Evolutionary conservation across 2,329 filamentous ascomycete genomes (phyloP), one percentile per base, ranked within the genome.

Genomic region (Colletotrichum sublineola): DNA sequence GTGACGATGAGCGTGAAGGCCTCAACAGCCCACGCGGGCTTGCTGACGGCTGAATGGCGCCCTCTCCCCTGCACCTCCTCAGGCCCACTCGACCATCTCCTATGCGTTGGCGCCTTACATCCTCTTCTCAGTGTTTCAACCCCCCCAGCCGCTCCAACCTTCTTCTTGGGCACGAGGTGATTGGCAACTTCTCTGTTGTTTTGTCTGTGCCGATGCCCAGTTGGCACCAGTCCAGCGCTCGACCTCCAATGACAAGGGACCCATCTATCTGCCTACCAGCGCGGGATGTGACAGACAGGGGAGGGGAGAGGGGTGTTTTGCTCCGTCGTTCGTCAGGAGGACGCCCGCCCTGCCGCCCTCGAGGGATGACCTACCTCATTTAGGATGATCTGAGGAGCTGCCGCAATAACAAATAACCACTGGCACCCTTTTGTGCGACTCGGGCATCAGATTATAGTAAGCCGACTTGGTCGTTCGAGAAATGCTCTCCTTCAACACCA

Each of bases 91-190:
- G 20, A 48, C 52, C 50, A 31, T 46, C n/a, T 46, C 56, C 52
- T 56, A 71, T 68, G 69, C 64, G 60, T 71, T 71, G 69, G 65
- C 69, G 69, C 69, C 69, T 68, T 71, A 71, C 65, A 40, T 57
- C 20, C 29, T 62, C 53, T 20, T 46, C 52, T 29, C 44, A 58
- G 44, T 63, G 58, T 36, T 50, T 44, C 36, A 62, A 38, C 57
- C 57, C 42, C n/a, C 50, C 56, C 33, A 68, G 52, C 57, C 42
- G 64, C 18, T 44, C 64, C 42, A 67, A 57, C 46, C 18, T 57
- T 52, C 40, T 14, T n/a, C 33, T 67, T n/a, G 24, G 14, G 40
- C 57, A 36, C 14, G 36, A 44, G 50, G 38, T 68, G 68, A 68
- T 71, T 68, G 64, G 68, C 50, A 63, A 68, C 12, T 3, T 20